phyloP scores from a whole-genome alignment of 352 stramenopile species.

The Phytophthora tentaculata region DNA sequence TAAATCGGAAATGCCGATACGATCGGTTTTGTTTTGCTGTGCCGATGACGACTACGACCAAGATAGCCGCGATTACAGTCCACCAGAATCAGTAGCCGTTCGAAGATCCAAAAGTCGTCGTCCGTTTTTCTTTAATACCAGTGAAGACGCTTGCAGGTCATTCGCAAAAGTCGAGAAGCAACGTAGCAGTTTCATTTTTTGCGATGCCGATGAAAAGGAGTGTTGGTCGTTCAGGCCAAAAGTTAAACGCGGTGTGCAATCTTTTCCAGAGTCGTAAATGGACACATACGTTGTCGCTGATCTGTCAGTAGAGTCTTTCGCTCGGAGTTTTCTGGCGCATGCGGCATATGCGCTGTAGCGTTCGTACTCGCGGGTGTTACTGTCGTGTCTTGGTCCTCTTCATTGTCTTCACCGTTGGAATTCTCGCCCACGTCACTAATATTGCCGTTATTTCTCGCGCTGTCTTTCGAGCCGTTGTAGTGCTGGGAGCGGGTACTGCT shows the following conservation, averaged over 20 bases:
- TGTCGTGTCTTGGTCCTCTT: not conserved
- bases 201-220: slow-evolving; percentile 1
- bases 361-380: slow-evolving; percentile 5
- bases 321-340: slow-evolving; percentile 17
- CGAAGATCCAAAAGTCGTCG: not conserved
- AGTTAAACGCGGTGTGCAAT: not conserved
- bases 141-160: slow-evolving; percentile 8
- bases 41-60: slow-evolving; percentile 26
- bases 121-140: not conserved
- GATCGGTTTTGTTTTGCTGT: slow-evolving; percentile 27
- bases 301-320: not conserved
- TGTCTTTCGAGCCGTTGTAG: slow-evolving; percentile 15
- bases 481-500: slow-evolving; percentile 27
- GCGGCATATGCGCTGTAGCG: not conserved
- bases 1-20: slow-evolving; percentile 22
- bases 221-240: not conserved
- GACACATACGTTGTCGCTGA: not conserved
- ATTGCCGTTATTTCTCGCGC: not conserved
- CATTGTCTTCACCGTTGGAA: not conserved
- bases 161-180: slow-evolving; percentile 22
- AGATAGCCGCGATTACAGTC: not conserved
- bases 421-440: slow-evolving; percentile 1
- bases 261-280: not conserved
- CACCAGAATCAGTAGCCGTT: not conserved
- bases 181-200: slow-evolving; percentile 19